Base-by-base conservation (phyloP, 2,329 filamentous ascomycete genomes). In the Ophiostoma novo-ulmi region DNA sequence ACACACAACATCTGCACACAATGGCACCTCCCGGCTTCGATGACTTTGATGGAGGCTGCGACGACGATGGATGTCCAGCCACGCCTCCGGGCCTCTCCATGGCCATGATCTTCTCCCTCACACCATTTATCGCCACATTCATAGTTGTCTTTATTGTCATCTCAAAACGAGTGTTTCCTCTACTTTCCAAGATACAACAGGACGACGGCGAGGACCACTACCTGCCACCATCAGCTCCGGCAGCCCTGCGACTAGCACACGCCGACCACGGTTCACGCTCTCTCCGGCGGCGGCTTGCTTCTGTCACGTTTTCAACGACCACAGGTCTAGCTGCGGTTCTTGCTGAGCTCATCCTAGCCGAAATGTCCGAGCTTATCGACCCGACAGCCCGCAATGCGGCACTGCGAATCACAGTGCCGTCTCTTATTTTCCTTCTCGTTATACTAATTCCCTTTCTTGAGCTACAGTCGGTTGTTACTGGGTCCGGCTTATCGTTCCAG, bases 341-440 rank as follows among this genome's bases (percentile, higher is more conserved):
- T 65, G 92, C 89, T 2, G 89, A 94, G 79, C 81, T 97, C 74
- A 91, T 97, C 65, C 84, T 97, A 10, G 93, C 91, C 75, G 93
- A 97, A 79, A 92, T 97, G 63, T 88, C 91, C 36, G 91, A 92
- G 76, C 84, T 90, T 5, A 84, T 92, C n/a, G 85, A 89, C 73
- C 84, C 88, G 7, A 82, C 83, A 41, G 91, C 91, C 14, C 84
- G 92, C 72, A 86, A 85, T 31, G 77, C 90, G 38, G 91, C 90
- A 31, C 82, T 96, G 74, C 84, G 87, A 71, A 80, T 90, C 39
- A 92, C 90, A 0, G 86, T 96, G 36, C 87, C 89, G 7, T 86
- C 87, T 26, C 81, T 97, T 61, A 80, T 96, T 38, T 84, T 92
- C 55, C 80, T 94, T 73, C 85, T 95, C 36, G 85, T 96, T 38